phyloP scores from a whole-genome alignment of 2,329 filamentous ascomycete genomes.

The Gaeumannomyces tritici region DNA sequence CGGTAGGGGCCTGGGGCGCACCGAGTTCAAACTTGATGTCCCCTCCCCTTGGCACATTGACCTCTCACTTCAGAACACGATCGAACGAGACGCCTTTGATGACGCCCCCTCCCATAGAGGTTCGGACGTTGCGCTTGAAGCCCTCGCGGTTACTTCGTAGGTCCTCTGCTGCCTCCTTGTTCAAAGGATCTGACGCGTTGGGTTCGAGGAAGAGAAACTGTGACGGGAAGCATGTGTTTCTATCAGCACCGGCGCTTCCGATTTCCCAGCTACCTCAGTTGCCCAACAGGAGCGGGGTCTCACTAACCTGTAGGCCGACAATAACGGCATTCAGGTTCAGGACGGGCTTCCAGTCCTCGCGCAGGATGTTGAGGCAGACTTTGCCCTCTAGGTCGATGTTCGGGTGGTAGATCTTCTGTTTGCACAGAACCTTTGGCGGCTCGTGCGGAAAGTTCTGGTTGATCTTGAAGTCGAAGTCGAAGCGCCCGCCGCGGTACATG shows the following conservation, averaged over 20 bases:
- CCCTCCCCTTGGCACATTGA: constrained; percentile 9
- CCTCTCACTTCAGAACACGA: constrained; percentile 55
- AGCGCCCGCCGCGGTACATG: constrained; percentile 78
- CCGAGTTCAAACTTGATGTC: background rate
- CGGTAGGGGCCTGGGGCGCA: too few relatives aligned
- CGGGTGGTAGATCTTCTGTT: constrained; percentile 97
- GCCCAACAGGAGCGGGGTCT: too few relatives aligned
- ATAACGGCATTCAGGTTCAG: constrained; percentile 97
- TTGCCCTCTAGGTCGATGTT: constrained; percentile 98
- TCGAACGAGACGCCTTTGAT: constrained; percentile 71
- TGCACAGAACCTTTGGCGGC: constrained; percentile 93
- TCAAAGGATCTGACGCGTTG: constrained; percentile 93
- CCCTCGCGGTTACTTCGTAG: constrained; percentile 74
- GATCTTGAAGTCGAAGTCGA: constrained; percentile 86
- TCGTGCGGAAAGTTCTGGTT: constrained; percentile 95
- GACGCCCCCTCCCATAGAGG: constrained; percentile 69
- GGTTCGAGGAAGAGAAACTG: constrained; percentile 96
- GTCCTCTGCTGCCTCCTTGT: constrained; percentile 95
- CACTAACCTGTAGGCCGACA: constrained; percentile 72
- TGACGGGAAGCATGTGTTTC: background rate
- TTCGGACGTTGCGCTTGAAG: constrained; percentile 86
- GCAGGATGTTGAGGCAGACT: constrained; percentile 91
- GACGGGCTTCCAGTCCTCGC: constrained; percentile 99
- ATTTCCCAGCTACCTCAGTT: background rate
- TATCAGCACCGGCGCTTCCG: background rate